Base-by-base conservation (phyloP, 2,329 filamentous ascomycete genomes). In the Microsporum ferrugineum region DNA sequence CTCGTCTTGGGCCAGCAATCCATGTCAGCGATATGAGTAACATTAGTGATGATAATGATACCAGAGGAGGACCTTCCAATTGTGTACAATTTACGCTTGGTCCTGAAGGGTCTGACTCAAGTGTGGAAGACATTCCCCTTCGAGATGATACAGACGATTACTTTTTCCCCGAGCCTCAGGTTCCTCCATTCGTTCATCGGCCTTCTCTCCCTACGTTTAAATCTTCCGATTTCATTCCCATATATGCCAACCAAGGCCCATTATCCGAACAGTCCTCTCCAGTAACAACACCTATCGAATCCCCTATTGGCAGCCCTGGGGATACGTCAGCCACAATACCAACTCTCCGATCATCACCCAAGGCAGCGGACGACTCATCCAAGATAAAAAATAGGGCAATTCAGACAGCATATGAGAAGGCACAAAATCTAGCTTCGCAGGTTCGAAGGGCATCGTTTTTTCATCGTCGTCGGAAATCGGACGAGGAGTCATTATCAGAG, bases 351-450 rank as follows among this genome's bases (percentile, higher is more conserved):
- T 29, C 45, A 31, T n/a, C 31, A 6, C 4, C 43, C 2, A 23
- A 55, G 29, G 3, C 49, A 2, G 12, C 49, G 8, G 33, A 33
- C 2, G 36, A 43, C 27, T 43, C 34, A 7, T 43, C 34, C 8
- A 57, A 57, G n/a, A 57, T 31, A 5, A 74, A 74, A 67, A 70
- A 70, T 58, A 68, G 64, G 59, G 66, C 71, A 17, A 68, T 74
- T 64, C 68, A 70, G 60, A 70, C 65, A 53, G 71, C 71, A 34
- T 70, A 74, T 56, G 71, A 72, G 61, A 68, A 68, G 65, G 70
- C 69, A 29, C 72, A 71, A 60, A 64, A 65, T 61, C 65, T 74
- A 38, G 68, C 70, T 62, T 73, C 71, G 63, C 66, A 71, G 65
- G 66, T 74, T 58, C 68, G 68, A 60, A 68, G 67, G 51, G 60